phyloP scores from a whole-genome alignment of 176 grass and related monocot genomes.

The Carex myosuroides region DNA sequence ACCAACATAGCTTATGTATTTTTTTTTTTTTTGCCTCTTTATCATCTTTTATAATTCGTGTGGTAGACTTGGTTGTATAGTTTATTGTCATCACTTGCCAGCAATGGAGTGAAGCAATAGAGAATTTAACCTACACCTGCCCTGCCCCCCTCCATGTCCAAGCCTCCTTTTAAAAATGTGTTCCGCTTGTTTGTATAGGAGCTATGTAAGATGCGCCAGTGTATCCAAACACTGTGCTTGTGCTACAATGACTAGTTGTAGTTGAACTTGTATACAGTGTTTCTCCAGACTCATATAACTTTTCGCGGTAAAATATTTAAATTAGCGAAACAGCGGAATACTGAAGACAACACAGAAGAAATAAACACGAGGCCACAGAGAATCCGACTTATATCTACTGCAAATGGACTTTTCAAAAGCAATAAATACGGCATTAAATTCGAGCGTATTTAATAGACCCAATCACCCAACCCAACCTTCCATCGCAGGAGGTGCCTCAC shows the following conservation, averaged over 20 bases:
- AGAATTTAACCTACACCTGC: conserved; percentile 1
- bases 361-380: not conserved
- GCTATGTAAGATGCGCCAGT: not conserved
- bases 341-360: not conserved
- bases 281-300: not conserved
- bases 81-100: not conserved
- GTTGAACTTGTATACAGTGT: not conserved
- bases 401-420: not conserved
- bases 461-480: conserved; percentile 22
- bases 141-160: not conserved
- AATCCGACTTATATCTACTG: not conserved
- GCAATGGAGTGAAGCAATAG: not conserved
- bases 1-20: not conserved
- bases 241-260: not conserved
- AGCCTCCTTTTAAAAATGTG: not conserved
- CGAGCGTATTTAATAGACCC: conserved; percentile 39
- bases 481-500: conserved; percentile 7
- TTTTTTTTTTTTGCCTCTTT: not conserved
- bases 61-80: not conserved
- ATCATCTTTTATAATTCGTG: conserved; percentile 12
- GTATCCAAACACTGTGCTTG: not conserved
- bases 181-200: not conserved
- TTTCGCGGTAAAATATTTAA: not conserved
- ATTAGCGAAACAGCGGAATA: not conserved
- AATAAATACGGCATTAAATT: conserved; percentile 25